A percentile compares a stretch with the other conserved stretches of the same genome.
These are phyloP conservation scores for Spatholobus suberectus DNA, from an alignment of 306 rosid genomes.

Conservation along the genomic window DNA sequence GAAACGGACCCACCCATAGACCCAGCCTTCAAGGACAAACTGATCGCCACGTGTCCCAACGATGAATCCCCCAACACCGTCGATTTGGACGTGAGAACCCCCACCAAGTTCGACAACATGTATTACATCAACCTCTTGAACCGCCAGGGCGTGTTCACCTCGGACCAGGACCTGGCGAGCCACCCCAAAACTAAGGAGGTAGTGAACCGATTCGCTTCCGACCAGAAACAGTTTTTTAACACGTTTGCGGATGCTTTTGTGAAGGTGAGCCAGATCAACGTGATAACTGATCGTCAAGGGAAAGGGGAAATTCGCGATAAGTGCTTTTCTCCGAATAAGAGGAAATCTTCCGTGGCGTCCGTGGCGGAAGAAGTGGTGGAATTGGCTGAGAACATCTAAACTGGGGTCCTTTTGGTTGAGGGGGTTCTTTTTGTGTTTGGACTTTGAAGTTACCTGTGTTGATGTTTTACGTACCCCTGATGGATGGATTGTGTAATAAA, in stretches of 20 bases:
- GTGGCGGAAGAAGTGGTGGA: constrained; percentile 20
- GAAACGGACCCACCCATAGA: constrained; percentile 45
- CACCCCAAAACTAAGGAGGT: constrained; percentile 43
- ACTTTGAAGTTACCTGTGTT: not conserved
- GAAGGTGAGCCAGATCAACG: constrained; percentile 63
- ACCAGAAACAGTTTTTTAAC: constrained; percentile 54
- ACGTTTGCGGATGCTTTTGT: constrained; percentile 53
- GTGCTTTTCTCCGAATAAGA: constrained; percentile 4
- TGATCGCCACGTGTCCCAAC: constrained; percentile 42
- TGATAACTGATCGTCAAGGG: constrained; percentile 36
- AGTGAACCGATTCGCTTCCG: constrained; percentile 52
- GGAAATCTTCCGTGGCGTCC: not conserved
- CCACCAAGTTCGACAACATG: constrained; percentile 57
- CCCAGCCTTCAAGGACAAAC: constrained; percentile 25
- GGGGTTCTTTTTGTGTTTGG: not conserved
- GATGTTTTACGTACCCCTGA: too few species aligned
- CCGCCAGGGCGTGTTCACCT: constrained; percentile 60
- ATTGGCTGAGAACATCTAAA: too few species aligned
- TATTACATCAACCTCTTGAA: constrained; percentile 64
- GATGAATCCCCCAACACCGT: not conserved
- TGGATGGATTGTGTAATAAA: not conserved
- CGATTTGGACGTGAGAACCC: constrained; percentile 50
- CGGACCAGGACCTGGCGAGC: constrained; percentile 60
- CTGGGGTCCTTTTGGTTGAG: too few species aligned
- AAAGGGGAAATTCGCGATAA: constrained; percentile 54